Conservation (phyloP, 176 grass and related monocot genomes). For the Rhipidocladum racemiflorum region DNA sequence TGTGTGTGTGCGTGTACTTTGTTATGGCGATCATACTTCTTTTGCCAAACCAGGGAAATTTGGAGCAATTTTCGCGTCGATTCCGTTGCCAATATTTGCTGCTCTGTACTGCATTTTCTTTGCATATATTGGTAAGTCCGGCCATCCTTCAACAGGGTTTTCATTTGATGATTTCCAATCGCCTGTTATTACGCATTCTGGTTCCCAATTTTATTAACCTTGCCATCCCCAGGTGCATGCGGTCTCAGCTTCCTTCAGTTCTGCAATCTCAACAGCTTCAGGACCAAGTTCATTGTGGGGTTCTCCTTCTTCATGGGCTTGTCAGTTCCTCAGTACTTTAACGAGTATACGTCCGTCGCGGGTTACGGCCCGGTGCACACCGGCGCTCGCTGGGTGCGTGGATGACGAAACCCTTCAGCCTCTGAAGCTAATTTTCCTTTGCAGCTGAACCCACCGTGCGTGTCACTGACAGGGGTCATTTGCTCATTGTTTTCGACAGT, state of each 20-base stretch:
- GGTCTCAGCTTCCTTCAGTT: slow-evolving; percentile 63
- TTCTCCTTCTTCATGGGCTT: slow-evolving; percentile 62
- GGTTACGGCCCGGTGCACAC: slow-evolving; percentile 54
- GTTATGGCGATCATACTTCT: not conserved
- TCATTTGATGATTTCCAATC: not conserved
- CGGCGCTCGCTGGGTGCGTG: slow-evolving; percentile 39
- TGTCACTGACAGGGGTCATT: not conserved
- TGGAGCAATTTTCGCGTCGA: slow-evolving; percentile 56
- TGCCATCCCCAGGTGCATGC: slow-evolving; percentile 29
- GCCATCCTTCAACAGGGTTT: not conserved
- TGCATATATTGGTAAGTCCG: slow-evolving; percentile 47
- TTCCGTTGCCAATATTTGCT: slow-evolving; percentile 51
- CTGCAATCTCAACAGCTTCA: slow-evolving; percentile 72
- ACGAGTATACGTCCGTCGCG: slow-evolving; percentile 44
- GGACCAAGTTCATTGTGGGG: slow-evolving; percentile 62
- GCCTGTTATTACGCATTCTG: not conserved
- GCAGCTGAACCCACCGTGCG: not conserved
- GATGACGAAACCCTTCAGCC: not conserved
- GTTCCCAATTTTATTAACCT: not conserved
- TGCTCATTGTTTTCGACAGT: slow-evolving; percentile 12
- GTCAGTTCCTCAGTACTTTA: slow-evolving; percentile 59
- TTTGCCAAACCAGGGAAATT: slow-evolving; percentile 51
- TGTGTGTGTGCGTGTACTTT: not conserved
- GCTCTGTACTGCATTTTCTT: slow-evolving; percentile 58
- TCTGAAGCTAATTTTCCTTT: not conserved